These are phyloP conservation scores for Lactifluus echinatus DNA, from an alignment of 768 basidiomycete genomes.

Conservation along the genomic window DNA sequence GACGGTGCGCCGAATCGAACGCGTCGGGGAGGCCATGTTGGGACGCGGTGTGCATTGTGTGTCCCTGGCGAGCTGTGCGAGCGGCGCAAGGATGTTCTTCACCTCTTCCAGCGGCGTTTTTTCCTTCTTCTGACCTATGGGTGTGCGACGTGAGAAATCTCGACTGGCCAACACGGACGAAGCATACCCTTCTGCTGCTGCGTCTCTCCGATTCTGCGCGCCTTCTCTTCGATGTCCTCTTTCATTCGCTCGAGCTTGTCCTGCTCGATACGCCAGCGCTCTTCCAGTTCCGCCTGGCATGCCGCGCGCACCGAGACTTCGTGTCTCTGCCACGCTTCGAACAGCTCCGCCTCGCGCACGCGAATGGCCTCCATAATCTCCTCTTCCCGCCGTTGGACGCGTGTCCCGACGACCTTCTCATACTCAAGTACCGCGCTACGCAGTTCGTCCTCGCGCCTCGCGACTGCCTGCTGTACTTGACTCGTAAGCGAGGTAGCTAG, in stretches of 20 bases:
- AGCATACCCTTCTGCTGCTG: constrained; percentile 26
- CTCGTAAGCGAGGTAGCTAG: constrained; percentile 22
- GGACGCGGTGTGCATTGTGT: constrained; percentile 24
- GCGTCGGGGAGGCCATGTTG: constrained; percentile 16
- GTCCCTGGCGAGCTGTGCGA: constrained; percentile 30
- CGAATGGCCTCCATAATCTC: constrained; percentile 65
- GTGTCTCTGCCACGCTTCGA: constrained; percentile 46
- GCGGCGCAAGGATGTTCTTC: constrained; percentile 55
- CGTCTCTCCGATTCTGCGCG: constrained; percentile 37
- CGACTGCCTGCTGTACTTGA: constrained; percentile 47
- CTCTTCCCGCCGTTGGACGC: constrained; percentile 58
- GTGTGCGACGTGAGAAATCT: background rate
- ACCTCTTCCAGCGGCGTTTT: constrained; percentile 67
- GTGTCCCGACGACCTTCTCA: constrained; percentile 59
- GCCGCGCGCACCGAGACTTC: constrained; percentile 47
- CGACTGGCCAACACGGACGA: background rate
- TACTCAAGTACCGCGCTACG: constrained; percentile 54
- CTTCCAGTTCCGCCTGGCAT: constrained; percentile 34
- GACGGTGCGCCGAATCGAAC: constrained; percentile 26
- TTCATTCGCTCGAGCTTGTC: constrained; percentile 38
- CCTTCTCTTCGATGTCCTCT: constrained; percentile 42
- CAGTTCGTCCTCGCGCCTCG: constrained; percentile 59
- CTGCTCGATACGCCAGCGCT: constrained; percentile 38
- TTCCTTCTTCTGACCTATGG: constrained; percentile 36
- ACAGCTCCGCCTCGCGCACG: constrained; percentile 53